Evolutionary conservation across 805 yeast genomes (phyloP).

Genomic region (Kodamaea hsintzibuensis): DNA sequence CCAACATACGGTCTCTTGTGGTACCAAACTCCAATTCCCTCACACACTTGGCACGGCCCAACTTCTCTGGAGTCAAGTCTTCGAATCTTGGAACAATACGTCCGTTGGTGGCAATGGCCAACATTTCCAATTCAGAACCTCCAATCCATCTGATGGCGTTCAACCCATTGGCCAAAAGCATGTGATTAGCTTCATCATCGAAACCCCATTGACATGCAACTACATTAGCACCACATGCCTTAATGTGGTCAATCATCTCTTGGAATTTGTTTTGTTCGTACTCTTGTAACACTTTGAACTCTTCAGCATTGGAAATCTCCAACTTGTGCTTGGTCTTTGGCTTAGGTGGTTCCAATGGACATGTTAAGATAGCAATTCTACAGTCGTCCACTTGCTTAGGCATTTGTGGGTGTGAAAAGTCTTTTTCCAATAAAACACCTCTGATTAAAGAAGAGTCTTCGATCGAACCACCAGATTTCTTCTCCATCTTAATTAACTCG

Average conservation of each 20-base stretch:
- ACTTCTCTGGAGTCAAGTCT: conserved; percentile 76
- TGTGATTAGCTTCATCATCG: conserved; percentile 97
- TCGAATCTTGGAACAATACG: conserved; percentile 97
- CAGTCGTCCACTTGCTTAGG: conserved; percentile 77
- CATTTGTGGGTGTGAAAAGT: conserved; percentile 98
- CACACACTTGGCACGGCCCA: conserved; percentile 85
- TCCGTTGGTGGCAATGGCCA: conserved; percentile 97
- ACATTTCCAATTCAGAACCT: conserved; percentile 91
- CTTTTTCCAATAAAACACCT: conserved; percentile 95
- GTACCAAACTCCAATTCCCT: conserved; percentile 94
- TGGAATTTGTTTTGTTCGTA: conserved; percentile 90
- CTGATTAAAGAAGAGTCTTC: conserved; percentile 81
- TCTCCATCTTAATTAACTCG: conserved; percentile 92
- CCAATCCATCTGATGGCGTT: conserved; percentile 99
- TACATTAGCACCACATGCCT: conserved; percentile 88
- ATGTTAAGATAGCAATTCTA: conserved; percentile 90
- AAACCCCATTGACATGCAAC: conserved; percentile 99
- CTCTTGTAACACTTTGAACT: conserved; percentile 83
- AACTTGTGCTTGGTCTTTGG: conserved; percentile 98
- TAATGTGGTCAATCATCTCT: conserved; percentile 86
- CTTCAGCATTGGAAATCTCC: conserved; percentile 91
- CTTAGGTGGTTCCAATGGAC: conserved; percentile 99
- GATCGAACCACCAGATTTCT: conserved; percentile 92
- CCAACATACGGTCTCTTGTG: conserved; percentile 93
- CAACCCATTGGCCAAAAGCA: conserved; percentile 79